phyloP scores from a whole-genome alignment of 2,329 filamentous ascomycete species.

The Fonsecaea nubica region DNA sequence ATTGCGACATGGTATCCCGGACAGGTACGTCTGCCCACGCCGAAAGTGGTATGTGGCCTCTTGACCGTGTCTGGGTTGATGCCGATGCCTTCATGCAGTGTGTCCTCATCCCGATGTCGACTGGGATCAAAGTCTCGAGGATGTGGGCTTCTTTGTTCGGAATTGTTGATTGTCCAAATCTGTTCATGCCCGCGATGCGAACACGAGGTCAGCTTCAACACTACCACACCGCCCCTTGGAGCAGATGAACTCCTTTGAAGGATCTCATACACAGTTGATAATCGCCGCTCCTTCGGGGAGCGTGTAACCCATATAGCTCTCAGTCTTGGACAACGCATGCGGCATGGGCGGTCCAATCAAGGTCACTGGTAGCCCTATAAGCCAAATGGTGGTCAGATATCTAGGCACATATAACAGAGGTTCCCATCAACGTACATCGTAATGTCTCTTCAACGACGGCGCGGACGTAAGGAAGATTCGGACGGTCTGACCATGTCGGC shows the following conservation, averaged over 20 bases:
- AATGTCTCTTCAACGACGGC: no score
- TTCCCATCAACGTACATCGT: no score
- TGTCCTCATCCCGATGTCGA: not conserved
- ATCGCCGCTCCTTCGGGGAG: not conserved
- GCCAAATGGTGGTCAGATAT: no score
- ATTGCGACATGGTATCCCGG: no score
- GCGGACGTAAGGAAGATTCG: not conserved
- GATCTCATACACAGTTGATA: not conserved
- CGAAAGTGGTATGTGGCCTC: no score
- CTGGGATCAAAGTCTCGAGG: conserved; percentile 6
- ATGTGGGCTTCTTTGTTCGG: not conserved
- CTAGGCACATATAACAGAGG: no score
- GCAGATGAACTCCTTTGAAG: not conserved
- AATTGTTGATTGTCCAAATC: not conserved
- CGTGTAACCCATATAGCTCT: conserved; percentile 7
- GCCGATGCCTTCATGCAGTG: not conserved
- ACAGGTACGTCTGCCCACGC: no score
- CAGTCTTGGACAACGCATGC: not conserved
- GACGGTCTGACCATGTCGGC: conserved; percentile 6
- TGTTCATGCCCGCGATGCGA: no score
- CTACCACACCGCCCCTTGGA: no score
- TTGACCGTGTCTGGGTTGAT: not conserved
- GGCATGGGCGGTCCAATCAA: not conserved
- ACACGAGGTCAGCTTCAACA: no score
- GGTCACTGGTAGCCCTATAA: not conserved